Base-by-base conservation (phyloP, 306 rosid species). In the Datisca glomerata region DNA sequence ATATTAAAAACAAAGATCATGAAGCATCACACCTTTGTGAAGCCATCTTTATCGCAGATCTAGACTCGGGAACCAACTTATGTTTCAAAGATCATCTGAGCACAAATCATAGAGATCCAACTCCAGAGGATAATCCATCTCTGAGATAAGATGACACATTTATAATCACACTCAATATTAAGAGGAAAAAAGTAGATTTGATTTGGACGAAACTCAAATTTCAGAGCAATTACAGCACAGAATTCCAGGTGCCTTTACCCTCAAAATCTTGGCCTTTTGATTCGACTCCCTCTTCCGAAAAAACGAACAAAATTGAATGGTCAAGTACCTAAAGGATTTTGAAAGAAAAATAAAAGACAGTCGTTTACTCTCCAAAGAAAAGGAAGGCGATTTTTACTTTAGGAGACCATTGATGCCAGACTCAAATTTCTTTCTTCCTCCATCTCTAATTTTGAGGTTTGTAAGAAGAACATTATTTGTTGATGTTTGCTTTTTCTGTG, bases 211-310 rank as follows among this genome's bases (percentile, higher is more conserved):
- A n/a, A n/a, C n/a, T n/a, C n/a, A n/a, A n/a, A n/a, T n/a, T n/a
- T n/a, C n/a, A n/a, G n/a, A n/a, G 21, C 4, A 19, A 2, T n/a
- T 12, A 6, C 17, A 21, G 16, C 25, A 32, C 4, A 32, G 9
- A 6, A 20, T 19, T 15, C 3, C 23, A 51, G 54, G 19, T 43
- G 64, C 41, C 48, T 41, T 67, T 68, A 89, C 97, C 74, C 97
- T 71, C 67, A 89, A 75, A 72, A 89, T 89, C 74, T 89, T 89
- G 57, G 97, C 97, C 72, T 89, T 89, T 44, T 89, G 95, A 60
- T 83, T 83, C 29, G 97, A 80, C 57, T 89, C 97, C 65, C 97
- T 83, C 80, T 89, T 89, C 97, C 97, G 83, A 75, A 89, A 89
- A 68, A 89, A 89, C 38, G 93, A 93, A 31, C 80, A 95, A 54